These are phyloP conservation scores for Lagerstroemia speciosa DNA, from an alignment of 345 rosid species.

Conservation along the genomic window DNA sequence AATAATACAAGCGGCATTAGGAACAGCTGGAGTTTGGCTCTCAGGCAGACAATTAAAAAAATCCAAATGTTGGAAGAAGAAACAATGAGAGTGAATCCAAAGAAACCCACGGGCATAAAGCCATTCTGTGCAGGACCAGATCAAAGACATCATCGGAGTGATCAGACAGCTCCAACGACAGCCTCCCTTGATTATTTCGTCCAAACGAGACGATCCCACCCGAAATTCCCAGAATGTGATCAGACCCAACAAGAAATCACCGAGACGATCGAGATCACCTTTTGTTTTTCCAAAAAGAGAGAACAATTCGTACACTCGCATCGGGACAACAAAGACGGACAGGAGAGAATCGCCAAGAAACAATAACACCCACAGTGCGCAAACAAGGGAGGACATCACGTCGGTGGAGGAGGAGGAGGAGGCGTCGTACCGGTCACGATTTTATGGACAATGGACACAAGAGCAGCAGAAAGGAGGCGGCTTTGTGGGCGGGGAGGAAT, in stretches of 20 bases:
- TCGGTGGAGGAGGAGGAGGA: background rate
- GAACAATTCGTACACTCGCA: background rate
- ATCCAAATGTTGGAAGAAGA: background rate
- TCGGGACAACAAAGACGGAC: background rate
- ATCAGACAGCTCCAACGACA: background rate
- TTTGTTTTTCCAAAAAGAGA: background rate
- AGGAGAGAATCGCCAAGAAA: background rate
- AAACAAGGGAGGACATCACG: background rate
- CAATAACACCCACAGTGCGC: background rate
- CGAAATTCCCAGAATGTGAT: conserved; percentile 6
- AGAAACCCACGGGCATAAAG: background rate
- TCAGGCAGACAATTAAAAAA: background rate
- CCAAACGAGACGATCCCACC: conserved; percentile 6
- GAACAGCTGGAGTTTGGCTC: background rate
- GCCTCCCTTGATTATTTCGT: background rate
- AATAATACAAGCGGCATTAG: conserved; percentile 1
- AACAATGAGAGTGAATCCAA: conserved; percentile 1
- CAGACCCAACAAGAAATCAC: conserved; percentile 5
- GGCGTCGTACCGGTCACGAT: conserved; percentile 9
- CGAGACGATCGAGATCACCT: conserved; percentile 2
- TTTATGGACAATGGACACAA: background rate
- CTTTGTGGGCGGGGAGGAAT: background rate
- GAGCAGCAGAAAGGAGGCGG: background rate
- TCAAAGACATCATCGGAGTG: conserved; percentile 1
- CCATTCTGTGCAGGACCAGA: background rate